Conservation (phyloP, 345 rosid genomes). For the Gossypium anomalum region DNA sequence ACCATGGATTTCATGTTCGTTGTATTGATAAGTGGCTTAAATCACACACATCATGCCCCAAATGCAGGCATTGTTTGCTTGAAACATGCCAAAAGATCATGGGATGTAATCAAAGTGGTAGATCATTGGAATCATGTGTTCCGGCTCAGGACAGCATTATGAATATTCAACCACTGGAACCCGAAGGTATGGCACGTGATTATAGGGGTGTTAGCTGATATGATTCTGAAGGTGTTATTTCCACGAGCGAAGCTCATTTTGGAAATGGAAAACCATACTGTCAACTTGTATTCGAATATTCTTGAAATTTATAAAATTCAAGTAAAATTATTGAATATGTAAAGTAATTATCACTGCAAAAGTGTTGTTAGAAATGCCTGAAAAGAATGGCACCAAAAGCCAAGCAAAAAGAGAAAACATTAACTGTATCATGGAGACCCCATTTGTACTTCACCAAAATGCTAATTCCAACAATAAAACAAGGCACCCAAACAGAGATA, state of each 20-base stretch:
- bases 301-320: too few relatives aligned
- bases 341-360: not conserved
- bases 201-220: not conserved
- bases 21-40: conserved; percentile 44
- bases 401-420: not conserved
- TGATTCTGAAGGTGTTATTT: not conserved
- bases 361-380: not conserved
- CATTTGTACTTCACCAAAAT: not conserved
- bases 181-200: not conserved
- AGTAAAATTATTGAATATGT: not conserved
- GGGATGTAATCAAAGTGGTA: conserved; percentile 17
- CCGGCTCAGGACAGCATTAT: conserved; percentile 7
- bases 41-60: conserved; percentile 62
- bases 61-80: conserved; percentile 45
- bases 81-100: conserved; percentile 32
- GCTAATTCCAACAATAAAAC: not conserved
- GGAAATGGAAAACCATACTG: not conserved
- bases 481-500: not conserved
- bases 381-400: conserved; percentile 4
- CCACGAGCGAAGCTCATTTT: not conserved
- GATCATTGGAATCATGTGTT: too few relatives aligned
- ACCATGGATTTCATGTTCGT: not conserved
- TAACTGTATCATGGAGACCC: not conserved
- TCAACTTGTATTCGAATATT: too few relatives aligned
- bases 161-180: conserved; percentile 1